Evolutionary conservation across 192 early-diverging fungal genomes (phyloP).

Genomic region (Mortierella antarctica): DNA sequence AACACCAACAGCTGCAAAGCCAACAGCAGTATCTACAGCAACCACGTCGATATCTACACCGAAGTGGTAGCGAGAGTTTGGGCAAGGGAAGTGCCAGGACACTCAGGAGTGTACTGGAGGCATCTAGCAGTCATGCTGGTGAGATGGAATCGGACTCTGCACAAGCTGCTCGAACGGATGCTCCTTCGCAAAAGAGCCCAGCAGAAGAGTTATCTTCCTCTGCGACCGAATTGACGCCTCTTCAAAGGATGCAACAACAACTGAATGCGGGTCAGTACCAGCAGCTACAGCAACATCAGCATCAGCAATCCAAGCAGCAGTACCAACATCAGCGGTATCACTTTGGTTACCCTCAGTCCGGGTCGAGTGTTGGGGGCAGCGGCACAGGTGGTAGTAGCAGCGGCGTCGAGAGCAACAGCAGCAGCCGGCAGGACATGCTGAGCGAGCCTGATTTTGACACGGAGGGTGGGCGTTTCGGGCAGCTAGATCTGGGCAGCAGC

Average conservation of each 20-base stretch:
- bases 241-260: conserved; percentile 46
- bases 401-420: conserved; percentile 29
- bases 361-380: conserved; percentile 16
- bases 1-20: not conserved
- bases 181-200: not conserved
- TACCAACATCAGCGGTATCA: conserved; percentile 11
- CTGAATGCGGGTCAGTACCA: conserved; percentile 22
- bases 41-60: conserved; percentile 19
- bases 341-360: conserved; percentile 39
- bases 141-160: too few species aligned
- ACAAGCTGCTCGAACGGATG: not conserved
- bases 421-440: conserved; percentile 11
- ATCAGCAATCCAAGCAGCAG: conserved; percentile 22
- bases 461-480: conserved; percentile 4
- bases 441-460: conserved; percentile 15
- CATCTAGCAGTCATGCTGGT: not conserved
- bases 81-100: conserved; percentile 12
- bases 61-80: conserved; percentile 33
- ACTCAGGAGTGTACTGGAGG: not conserved
- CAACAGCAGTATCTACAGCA: conserved; percentile 13
- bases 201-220: not conserved
- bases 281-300: conserved; percentile 30
- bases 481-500: conserved; percentile 3
- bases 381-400: conserved; percentile 6
- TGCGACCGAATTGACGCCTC: conserved; percentile 16